Evolutionary conservation across 148 eudicot species (phyloP).

Genomic region (Dysphania ambrosioides): DNA sequence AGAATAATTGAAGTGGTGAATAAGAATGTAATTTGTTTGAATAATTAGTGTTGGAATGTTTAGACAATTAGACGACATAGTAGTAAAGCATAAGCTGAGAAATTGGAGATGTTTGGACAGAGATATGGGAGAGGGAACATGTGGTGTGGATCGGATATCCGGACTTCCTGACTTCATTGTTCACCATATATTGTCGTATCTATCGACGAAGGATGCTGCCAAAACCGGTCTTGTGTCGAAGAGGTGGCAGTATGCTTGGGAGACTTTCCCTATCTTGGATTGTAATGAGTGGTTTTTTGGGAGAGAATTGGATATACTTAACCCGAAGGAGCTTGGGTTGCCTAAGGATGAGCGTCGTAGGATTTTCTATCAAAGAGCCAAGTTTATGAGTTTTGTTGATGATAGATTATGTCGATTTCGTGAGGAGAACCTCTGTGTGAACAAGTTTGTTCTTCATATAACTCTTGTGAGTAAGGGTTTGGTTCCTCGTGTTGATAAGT

Average conservation of each 20-base stretch:
- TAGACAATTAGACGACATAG: too few relatives aligned
- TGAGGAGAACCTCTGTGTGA: slow-evolving; percentile 17
- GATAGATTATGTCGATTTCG: slow-evolving; percentile 7
- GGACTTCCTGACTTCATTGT: slow-evolving; percentile 25
- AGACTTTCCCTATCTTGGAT: slow-evolving; percentile 25
- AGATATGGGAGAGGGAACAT: slow-evolving; percentile 13
- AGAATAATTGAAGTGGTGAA: not conserved
- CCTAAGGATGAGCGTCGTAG: slow-evolving; percentile 21
- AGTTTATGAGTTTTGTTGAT: slow-evolving; percentile 26
- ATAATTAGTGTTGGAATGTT: not conserved
- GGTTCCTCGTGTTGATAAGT: slow-evolving; percentile 19
- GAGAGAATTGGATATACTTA: slow-evolving; percentile 18
- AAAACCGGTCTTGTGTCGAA: slow-evolving; percentile 20
- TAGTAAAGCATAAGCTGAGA: too few relatives aligned
- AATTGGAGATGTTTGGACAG: not conserved
- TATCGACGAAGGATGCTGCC: slow-evolving; percentile 22
- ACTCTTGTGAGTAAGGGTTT: slow-evolving; percentile 25
- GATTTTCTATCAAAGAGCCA: slow-evolving; percentile 13
- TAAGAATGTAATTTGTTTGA: too few relatives aligned
- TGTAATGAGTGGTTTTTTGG: slow-evolving; percentile 24
- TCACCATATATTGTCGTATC: slow-evolving; percentile 25
- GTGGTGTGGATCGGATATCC: slow-evolving; percentile 19
- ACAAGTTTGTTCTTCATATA: slow-evolving; percentile 20
- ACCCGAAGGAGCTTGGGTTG: slow-evolving; percentile 26
- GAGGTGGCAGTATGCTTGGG: slow-evolving; percentile 25